phyloP scores from a whole-genome alignment of 106 monocot genomes.

The Allium fistulosum region DNA sequence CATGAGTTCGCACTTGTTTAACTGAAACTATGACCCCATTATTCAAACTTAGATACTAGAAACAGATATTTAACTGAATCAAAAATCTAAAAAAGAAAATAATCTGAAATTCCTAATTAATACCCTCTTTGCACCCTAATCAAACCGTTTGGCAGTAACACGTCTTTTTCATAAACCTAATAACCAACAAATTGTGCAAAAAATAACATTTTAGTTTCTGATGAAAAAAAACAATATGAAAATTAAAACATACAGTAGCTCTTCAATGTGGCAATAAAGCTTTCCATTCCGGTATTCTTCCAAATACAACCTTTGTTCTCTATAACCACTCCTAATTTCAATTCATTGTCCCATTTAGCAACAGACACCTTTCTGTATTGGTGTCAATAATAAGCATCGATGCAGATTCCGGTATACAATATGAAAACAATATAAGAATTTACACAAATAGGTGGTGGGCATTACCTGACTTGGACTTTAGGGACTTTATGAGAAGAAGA shows the following conservation, averaged over 20 bases:
- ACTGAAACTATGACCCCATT: no score
- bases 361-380: constrained; percentile 54
- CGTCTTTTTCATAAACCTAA: constrained; percentile 37
- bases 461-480: constrained; percentile 57
- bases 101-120: no score
- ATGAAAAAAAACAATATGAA: no score
- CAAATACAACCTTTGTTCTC: constrained; percentile 85
- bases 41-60: no score
- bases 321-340: constrained; percentile 58
- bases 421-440: not conserved
- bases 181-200: constrained; percentile 27
- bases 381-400: not conserved
- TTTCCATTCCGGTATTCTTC: constrained; percentile 66
- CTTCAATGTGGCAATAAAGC: constrained; percentile 84
- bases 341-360: constrained; percentile 57
- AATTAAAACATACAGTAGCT: constrained; percentile 45
- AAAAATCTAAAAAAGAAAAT: no score
- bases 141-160: not conserved
- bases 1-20: no score
- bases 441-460: not conserved
- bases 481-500: constrained; percentile 30
- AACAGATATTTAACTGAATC: no score
- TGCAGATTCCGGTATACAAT: not conserved
- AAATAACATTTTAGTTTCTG: no score
- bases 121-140: not conserved